Percentiles rank a stretch among this genome's conserved stretches.
These are phyloP conservation scores for Biscutella laevigata DNA, from an alignment of 441 rosid species.

Conservation along the genomic window DNA sequence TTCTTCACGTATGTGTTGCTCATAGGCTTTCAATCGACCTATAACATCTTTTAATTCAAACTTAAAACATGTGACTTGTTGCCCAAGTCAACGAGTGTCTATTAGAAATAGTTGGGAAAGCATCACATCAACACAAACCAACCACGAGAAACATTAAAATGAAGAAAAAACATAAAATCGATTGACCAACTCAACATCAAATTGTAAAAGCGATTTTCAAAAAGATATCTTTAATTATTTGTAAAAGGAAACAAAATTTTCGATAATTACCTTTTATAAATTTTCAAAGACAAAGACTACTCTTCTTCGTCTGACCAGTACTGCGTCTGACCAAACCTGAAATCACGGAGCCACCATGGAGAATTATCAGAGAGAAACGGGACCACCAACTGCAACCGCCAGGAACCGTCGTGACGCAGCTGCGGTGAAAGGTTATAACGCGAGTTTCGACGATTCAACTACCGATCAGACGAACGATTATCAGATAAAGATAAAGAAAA, in stretches of 20 bases:
- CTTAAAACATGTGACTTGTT: too few species aligned
- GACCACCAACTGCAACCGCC: slow-evolving; percentile 5
- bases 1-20: too few species aligned
- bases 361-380: slow-evolving; percentile 18
- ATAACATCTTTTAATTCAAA: too few species aligned
- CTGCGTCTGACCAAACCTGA: slow-evolving; percentile 20
- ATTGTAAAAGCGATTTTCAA: slow-evolving; percentile 6
- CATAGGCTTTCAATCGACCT: too few species aligned
- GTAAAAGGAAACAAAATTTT: neutral
- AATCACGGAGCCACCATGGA: slow-evolving; percentile 1
- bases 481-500: slow-evolving; percentile 51
- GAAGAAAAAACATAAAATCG: too few species aligned
- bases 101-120: slow-evolving; percentile 1
- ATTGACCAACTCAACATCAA: slow-evolving; percentile 22
- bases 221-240: neutral
- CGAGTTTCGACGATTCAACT: slow-evolving; percentile 24
- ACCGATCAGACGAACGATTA: slow-evolving; percentile 24
- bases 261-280: neutral
- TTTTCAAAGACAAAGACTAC: slow-evolving; percentile 6
- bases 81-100: too few species aligned
- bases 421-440: slow-evolving; percentile 43
- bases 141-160: neutral
- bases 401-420: slow-evolving; percentile 6
- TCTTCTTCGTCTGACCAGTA: too few species aligned
- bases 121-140: slow-evolving; percentile 24